Base-by-base conservation (phyloP, 2,329 filamentous ascomycete species). In the Clonostachys rosea region DNA sequence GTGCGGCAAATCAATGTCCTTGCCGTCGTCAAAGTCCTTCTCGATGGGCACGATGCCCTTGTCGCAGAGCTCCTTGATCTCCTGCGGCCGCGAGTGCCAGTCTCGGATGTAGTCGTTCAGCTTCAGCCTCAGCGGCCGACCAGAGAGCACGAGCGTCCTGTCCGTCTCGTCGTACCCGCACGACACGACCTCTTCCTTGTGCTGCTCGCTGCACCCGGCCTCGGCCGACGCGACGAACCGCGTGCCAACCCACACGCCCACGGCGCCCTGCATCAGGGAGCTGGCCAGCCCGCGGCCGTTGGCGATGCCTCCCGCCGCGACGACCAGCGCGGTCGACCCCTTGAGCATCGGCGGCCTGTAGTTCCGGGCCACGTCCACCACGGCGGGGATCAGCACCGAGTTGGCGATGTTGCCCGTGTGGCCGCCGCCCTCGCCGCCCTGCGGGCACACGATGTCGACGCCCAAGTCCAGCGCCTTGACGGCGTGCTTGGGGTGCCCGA, bases 161-260 rank as follows among this genome's bases (percentile, higher is more conserved):
- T 89, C 71, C 1, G 92, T 96, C 56, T 89, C 91, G 39, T 86
- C 83, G 58, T 89, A 91, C 11, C 73, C 77, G 48, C 90, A 92
- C n/a, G 69, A 73, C 3, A 96, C 86, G 1, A 96, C 91, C 33
- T 84, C 86, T 56, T 86, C 74, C 71, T 96, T 96, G 67, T 96
- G 91, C 71, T 84, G 73, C 56, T 86, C 77, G 63, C 85, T 88
- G 59, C 89, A 91, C 14, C 84, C 86, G 1, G 91, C 91, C 71
- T 96, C 92, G 34, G 74, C 76, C 9, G 81, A 83, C 2, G 92
- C 91, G 14, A 96, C 89, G 66, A 96, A 96, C 17, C 92, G 76
- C 50, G 92, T 96, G 30, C 92, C 92, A 2, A 97, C 91, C 92
- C 92, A 97, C 2, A 95, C 92, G 11, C 89, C 92, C 5, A 79